Evolutionary conservation across 2,329 filamentous ascomycete species (phyloP).

Genomic region (Paecilomyces sp.): DNA sequence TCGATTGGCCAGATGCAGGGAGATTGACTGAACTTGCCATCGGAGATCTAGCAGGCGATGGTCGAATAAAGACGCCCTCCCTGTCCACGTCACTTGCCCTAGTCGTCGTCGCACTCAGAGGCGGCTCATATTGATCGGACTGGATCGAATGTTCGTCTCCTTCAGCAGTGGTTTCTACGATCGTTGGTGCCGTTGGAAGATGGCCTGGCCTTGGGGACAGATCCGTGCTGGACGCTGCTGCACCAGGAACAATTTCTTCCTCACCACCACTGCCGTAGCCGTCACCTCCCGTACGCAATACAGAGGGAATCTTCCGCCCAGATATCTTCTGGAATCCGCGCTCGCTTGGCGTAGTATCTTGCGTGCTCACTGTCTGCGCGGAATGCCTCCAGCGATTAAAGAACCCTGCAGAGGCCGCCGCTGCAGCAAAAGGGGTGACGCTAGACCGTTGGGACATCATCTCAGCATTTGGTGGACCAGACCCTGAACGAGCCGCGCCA

Average conservation of each 20-base stretch:
- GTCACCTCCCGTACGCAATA: constrained; percentile 40
- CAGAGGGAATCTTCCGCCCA: constrained; percentile 41
- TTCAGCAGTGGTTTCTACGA: constrained; percentile 8
- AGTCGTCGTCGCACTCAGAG: constrained; percentile 19
- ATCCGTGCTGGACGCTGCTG: constrained; percentile 16
- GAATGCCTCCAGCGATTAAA: constrained; percentile 35
- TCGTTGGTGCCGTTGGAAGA: constrained; percentile 1
- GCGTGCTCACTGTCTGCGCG: constrained; percentile 25
- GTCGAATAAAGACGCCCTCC: constrained; percentile 30
- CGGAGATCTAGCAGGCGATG: constrained; percentile 37
- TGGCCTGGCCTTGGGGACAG: constrained; percentile 14
- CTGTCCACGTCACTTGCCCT: constrained; percentile 22
- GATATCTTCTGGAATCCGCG: constrained; percentile 45
- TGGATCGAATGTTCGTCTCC: background rate
- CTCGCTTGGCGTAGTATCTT: constrained; percentile 31
- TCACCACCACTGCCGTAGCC: constrained; percentile 34
- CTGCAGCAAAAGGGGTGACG: constrained; percentile 30
- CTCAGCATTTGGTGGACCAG: constrained; percentile 8
- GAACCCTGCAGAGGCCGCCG: constrained; percentile 29
- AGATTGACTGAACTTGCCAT: constrained; percentile 27
- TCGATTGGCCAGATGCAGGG: constrained; percentile 12
- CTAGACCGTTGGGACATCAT: constrained; percentile 33
- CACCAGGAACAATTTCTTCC: constrained; percentile 21
- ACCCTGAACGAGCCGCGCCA: constrained; percentile 4
- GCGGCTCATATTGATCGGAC: background rate